Evolutionary conservation across 441 rosid species (phyloP).

Genomic region (Adansonia grandidieri): DNA sequence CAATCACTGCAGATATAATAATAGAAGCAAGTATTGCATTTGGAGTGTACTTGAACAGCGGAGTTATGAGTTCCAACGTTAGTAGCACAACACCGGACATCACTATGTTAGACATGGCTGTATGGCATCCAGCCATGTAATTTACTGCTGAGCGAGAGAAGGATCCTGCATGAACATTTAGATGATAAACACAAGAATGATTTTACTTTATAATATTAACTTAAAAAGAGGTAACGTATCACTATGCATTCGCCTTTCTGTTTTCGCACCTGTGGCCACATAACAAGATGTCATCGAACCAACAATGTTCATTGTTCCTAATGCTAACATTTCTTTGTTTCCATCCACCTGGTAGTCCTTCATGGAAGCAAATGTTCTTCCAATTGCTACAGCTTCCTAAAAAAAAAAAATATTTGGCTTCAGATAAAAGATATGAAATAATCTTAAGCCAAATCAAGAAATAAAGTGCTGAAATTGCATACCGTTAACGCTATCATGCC

Average conservation of each 20-base stretch:
- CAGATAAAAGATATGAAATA: too few relatives aligned
- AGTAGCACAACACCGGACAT: constrained; percentile 66
- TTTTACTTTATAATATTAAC: too few relatives aligned
- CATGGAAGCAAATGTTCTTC: constrained; percentile 92
- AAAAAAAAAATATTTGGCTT: neutral
- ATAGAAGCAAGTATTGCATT: constrained; percentile 85
- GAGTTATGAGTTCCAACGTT: constrained; percentile 74
- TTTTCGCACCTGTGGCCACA: constrained; percentile 74
- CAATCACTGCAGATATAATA: constrained; percentile 61
- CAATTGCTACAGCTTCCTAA: constrained; percentile 94
- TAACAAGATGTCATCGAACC: constrained; percentile 96
- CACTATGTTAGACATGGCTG: constrained; percentile 61
- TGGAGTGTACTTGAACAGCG: constrained; percentile 92
- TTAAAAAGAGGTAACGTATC: too few relatives aligned
- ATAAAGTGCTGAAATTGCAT: constrained; percentile 20
- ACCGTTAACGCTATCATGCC: constrained; percentile 92
- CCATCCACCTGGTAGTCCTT: constrained; percentile 93
- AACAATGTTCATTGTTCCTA: constrained; percentile 77
- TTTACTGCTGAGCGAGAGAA: constrained; percentile 92
- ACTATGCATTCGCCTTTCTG: neutral
- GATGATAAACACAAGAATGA: too few relatives aligned
- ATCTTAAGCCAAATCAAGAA: neutral
- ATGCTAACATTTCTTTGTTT: constrained; percentile 93
- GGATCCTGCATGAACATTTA: constrained; percentile 55
- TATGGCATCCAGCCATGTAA: constrained; percentile 65